Base-by-base conservation (phyloP, 2,329 filamentous ascomycete genomes). In the Spiromastix sp. region DNA sequence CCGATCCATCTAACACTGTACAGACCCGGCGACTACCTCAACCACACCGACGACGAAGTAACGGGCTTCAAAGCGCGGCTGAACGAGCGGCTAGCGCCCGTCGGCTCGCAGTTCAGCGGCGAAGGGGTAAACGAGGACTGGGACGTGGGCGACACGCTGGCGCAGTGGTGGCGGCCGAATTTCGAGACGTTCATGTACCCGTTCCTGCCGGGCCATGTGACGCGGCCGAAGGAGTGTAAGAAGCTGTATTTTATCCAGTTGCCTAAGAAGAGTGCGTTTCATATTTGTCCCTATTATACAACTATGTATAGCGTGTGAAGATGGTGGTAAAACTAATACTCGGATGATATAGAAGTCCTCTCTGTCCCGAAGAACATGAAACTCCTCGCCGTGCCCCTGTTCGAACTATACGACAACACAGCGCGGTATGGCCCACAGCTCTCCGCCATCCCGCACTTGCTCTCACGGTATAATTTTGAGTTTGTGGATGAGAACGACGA, bases 181-280 rank as follows among this genome's bases (percentile, higher is more conserved):
- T 95, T 96, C 57, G 91, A 98, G 70, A 96, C 91, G 2, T 96
- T 96, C 70, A 95, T 98, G 86, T 98, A 98, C 59, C 91, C 91
- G 1, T 98, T 95, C 61, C 81, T 96, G 38, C 91, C 91, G 5
- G 85, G 87, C 12, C 91, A 98, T 64, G 85, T 95, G 43, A 95
- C 89, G 12, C 72, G 91, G 34, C 91, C 91, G 5, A 98, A 98
- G 68, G 91, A 98, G 67, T 94, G 89, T 68, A 98, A 98, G 71
- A 98, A 98, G 71, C 72, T 96, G 27, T 98, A 96, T 63, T 86
- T 96, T 43, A 94, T 98, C 46, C 85, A 94, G 58, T 69, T 98
- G 18, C 91, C 91, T 0, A 78, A 86, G 60, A 86, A 81, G 49
- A 96, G 86, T 93, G 72, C 42, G 68, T 77, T 61, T n/a, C 25